phyloP scores from a whole-genome alignment of 495 filamentous ascomycete genomes.

The Aspergillus cavernicola region DNA sequence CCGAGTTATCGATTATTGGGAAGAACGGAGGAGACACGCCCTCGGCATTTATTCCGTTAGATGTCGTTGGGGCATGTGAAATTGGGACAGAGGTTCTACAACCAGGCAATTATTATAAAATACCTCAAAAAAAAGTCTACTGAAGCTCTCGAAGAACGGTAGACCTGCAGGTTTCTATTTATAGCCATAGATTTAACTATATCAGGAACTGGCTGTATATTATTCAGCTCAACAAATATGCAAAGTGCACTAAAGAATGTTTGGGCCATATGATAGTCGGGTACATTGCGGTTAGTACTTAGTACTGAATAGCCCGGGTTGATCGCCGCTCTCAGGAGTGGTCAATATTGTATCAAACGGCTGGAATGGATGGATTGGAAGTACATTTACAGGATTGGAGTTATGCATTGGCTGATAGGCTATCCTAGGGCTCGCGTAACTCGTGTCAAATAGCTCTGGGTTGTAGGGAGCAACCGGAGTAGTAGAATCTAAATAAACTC shows the following conservation, averaged over 20 bases:
- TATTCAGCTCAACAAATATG: neutral
- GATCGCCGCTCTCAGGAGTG: too few relatives aligned
- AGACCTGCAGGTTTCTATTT: neutral
- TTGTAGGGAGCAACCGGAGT: too few relatives aligned
- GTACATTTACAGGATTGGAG: too few relatives aligned
- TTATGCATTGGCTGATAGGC: too few relatives aligned
- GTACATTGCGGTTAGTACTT: slow-evolving; percentile 7
- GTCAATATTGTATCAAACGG: too few relatives aligned
- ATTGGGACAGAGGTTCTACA: neutral
- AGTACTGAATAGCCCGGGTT: too few relatives aligned
- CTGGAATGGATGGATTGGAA: too few relatives aligned
- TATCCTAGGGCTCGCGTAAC: too few relatives aligned
- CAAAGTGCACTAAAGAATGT: neutral
- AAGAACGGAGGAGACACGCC: neutral
- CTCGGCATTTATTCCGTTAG: neutral
- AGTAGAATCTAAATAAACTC: too few relatives aligned
- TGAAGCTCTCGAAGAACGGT: neutral
- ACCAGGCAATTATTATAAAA: neutral
- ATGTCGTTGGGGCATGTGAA: neutral
- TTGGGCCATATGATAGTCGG: neutral
- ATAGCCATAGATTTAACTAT: neutral
- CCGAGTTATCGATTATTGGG: neutral
- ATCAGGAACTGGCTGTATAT: neutral
- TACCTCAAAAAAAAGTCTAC: neutral
- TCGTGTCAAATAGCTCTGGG: too few relatives aligned